A percentile compares a stretch with the other conserved stretches of the same genome.
Conservation (phyloP, 2,329 filamentous ascomycete species). For the Alternaria conjuncta region DNA sequence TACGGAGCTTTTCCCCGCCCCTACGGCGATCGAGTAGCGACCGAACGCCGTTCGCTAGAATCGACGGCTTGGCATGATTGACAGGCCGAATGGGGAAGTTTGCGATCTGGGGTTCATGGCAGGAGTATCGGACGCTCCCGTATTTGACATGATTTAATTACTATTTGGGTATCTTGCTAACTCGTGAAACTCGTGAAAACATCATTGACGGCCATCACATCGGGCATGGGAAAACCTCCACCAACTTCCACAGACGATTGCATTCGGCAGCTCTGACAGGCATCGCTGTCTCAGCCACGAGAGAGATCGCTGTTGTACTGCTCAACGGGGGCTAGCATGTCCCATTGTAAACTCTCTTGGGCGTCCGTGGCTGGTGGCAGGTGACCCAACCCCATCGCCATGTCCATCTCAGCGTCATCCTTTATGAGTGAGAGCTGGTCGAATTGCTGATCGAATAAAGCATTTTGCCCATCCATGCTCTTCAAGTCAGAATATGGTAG, state of each 20-base stretch:
- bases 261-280: not conserved
- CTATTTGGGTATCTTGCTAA: not conserved
- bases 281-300: not conserved
- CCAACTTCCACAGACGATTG: not conserved
- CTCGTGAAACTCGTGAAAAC: not conserved
- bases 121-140: not conserved
- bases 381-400: conserved; percentile 27
- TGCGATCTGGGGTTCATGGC: not conserved
- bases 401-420: conserved; percentile 34
- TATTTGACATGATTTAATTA: not conserved
- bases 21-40: not conserved
- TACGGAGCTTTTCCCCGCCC: not conserved
- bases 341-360: conserved; percentile 28
- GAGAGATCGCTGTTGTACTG: conserved; percentile 27
- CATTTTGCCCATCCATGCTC: not conserved
- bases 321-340: conserved; percentile 35
- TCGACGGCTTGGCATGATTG: conserved; percentile 1
- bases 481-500: conserved; percentile 8
- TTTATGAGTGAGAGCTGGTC: conserved; percentile 24
- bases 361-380: conserved; percentile 29
- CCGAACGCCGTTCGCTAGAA: conserved; percentile 3
- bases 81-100: not conserved
- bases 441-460: conserved; percentile 16
- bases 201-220: not conserved
- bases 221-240: not conserved